Base-by-base conservation (phyloP, 2,329 filamentous ascomycete species). In the Xylaria sp. region DNA sequence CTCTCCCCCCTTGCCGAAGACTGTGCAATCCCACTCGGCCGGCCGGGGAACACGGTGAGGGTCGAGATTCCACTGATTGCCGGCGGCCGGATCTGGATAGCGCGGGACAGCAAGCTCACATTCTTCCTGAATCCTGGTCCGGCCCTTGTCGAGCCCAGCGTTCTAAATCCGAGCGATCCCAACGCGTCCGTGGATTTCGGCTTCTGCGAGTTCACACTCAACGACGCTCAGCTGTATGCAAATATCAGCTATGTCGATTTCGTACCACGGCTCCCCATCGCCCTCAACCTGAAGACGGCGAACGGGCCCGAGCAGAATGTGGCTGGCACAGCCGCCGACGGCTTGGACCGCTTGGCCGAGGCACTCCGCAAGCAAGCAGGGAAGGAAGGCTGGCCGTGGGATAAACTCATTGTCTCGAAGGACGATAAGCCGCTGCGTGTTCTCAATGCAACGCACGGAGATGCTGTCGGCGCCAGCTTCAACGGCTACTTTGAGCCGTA, bases 221-320 rank as follows among this genome's bases (percentile, higher is more conserved):
- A 89, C 75, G 72, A 75, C 55, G 80, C 82, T 59, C 85, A 89
- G 78, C 81, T 90, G 3, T 90, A 87, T 73, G 88, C 86, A 65
- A 90, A 90, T 70, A 90, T 92, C 79, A 88, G 83, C 75, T 88
- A 90, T 75, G 90, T 92, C 52, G 90, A 92, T 78, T 92, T 92
- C 76, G 86, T 91, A 5, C 70, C 80, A 43, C 80, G 81, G n/a
- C 75, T 88, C 74, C 87, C 88, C 5, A 83, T 90, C 33, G 81
- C 85, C 1, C 78, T 90, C 70, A 82, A 83, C 4, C 80, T 90
- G 12, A 80, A 81, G 51, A 83, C 80, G 5, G 76, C 73, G 0
- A 77, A 79, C 15, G 84, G 84, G n/a, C 75, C 68, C 0, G 80
- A 81, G 2, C 84, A 88, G 73, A 80, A 83, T 52, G 81, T 91